phyloP scores from a whole-genome alignment of 2,329 filamentous ascomycete species.

The Coniochaeta sp. region DNA sequence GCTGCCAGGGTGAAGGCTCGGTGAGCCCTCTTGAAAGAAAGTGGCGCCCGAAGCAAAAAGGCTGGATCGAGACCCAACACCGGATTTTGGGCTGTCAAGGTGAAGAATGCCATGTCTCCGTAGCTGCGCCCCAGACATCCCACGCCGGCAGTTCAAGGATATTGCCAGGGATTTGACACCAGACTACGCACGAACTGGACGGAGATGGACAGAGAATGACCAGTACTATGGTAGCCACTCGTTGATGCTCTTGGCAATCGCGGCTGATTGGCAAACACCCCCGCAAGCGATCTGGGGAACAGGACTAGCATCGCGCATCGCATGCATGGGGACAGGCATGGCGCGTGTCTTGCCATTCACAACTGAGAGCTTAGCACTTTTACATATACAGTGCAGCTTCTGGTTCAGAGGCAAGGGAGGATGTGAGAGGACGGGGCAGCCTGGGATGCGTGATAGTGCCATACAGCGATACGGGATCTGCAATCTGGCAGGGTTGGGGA shows the following conservation, averaged over 20 bases:
- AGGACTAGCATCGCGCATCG: background rate
- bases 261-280: background rate
- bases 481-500: background rate
- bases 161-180: background rate
- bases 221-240: background rate
- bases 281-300: background rate
- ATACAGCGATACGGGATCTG: background rate
- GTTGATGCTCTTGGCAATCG: background rate
- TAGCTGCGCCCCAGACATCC: conserved; percentile 1
- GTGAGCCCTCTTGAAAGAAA: background rate
- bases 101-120: background rate
- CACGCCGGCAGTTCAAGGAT: background rate
- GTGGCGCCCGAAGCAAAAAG: background rate
- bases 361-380: background rate
- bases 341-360: background rate
- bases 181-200: background rate
- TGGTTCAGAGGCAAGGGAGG: background rate
- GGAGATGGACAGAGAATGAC: background rate
- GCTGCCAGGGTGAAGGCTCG: background rate
- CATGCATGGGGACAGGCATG: background rate
- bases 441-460: background rate
- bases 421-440: background rate
- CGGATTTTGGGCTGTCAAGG: background rate
- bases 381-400: background rate
- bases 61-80: background rate